These are phyloP conservation scores for Huntiella bhutanensis DNA, from an alignment of 2,329 filamentous ascomycete species.

Conservation along the genomic window DNA sequence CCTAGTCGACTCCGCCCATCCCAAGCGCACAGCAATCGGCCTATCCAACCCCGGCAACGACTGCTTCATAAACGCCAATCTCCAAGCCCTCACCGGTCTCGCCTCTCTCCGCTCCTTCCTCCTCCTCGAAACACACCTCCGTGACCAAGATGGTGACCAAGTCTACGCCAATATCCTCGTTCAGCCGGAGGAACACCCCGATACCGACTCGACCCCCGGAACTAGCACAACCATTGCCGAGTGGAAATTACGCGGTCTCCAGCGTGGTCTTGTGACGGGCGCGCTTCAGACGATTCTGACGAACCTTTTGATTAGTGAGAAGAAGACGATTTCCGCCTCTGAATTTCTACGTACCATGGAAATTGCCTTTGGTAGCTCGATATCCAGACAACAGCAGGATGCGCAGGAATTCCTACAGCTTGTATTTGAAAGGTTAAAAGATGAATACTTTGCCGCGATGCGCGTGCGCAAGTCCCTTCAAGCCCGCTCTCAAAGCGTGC, in stretches of 20 bases:
- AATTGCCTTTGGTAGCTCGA: slow-evolving; percentile 68
- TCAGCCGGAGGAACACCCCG: slow-evolving; percentile 21
- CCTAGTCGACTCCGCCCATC: slow-evolving; percentile 60
- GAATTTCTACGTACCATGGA: slow-evolving; percentile 71
- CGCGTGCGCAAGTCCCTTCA: slow-evolving; percentile 28
- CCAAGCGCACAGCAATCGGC: slow-evolving; percentile 78
- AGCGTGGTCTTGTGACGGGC: slow-evolving; percentile 64
- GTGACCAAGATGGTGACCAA: slow-evolving; percentile 57
- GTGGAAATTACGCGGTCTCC: slow-evolving; percentile 49
- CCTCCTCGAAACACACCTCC: slow-evolving; percentile 75
- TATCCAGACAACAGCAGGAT: slow-evolving; percentile 90
- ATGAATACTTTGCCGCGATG: slow-evolving; percentile 78
- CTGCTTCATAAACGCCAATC: slow-evolving; percentile 89
- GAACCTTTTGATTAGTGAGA: slow-evolving; percentile 61
- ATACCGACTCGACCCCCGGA: background rate
- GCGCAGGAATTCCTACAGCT: slow-evolving; percentile 95
- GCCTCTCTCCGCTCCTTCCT: slow-evolving; percentile 79
- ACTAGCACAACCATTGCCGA: slow-evolving; percentile 22
- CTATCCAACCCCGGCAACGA: slow-evolving; percentile 84
- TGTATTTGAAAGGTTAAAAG: slow-evolving; percentile 74
- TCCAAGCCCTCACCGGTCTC: slow-evolving; percentile 81
- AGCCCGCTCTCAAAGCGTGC: background rate
- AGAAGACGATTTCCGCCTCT: slow-evolving; percentile 80
- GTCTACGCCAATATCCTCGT: slow-evolving; percentile 48
- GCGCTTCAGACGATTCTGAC: slow-evolving; percentile 88